Conservation (phyloP, 1,284 basidiomycete species). For the Sporisorium iseilematis-ciliati region DNA sequence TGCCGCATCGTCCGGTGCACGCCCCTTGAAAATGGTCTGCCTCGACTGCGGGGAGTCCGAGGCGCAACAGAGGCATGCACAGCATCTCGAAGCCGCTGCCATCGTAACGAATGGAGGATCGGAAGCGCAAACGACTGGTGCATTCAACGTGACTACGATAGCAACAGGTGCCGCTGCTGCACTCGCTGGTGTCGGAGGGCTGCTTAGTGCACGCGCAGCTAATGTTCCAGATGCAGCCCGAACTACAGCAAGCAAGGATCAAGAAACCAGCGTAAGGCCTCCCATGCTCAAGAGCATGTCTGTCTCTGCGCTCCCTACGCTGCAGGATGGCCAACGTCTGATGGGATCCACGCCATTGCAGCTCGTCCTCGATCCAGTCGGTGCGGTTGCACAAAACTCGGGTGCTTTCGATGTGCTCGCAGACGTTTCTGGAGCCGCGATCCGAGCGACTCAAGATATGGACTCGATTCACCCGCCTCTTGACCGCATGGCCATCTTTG, state of each 20-base stretch:
- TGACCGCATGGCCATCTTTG: constrained; percentile 64
- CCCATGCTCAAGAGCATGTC: constrained; percentile 45
- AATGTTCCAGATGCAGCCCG: background rate
- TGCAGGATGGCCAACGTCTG: constrained; percentile 36
- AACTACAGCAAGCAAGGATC: background rate
- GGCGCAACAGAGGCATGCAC: constrained; percentile 41
- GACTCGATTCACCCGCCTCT: constrained; percentile 53
- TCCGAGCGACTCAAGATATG: constrained; percentile 49
- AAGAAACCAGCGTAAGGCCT: constrained; percentile 10
- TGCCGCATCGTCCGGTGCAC: constrained; percentile 9
- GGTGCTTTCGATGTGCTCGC: constrained; percentile 61
- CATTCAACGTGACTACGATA: constrained; percentile 10
- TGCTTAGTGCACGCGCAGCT: constrained; percentile 19
- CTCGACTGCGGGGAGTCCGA: constrained; percentile 54
- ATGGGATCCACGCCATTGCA: constrained; percentile 52
- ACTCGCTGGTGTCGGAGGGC: constrained; percentile 27
- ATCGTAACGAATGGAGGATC: constrained; percentile 1
- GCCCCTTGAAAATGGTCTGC: constrained; percentile 50
- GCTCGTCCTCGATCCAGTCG: constrained; percentile 49
- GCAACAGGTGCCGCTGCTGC: constrained; percentile 43
- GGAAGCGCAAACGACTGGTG: background rate
- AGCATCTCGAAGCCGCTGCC: constrained; percentile 30
- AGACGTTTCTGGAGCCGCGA: constrained; percentile 45
- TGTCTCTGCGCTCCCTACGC: constrained; percentile 27
- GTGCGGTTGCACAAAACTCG: constrained; percentile 33